Evolutionary conservation across 176 grass and related monocot species (phyloP), one percentile per base, ranked within the genome.

Genomic region (Eremochloa ophiuroides): DNA sequence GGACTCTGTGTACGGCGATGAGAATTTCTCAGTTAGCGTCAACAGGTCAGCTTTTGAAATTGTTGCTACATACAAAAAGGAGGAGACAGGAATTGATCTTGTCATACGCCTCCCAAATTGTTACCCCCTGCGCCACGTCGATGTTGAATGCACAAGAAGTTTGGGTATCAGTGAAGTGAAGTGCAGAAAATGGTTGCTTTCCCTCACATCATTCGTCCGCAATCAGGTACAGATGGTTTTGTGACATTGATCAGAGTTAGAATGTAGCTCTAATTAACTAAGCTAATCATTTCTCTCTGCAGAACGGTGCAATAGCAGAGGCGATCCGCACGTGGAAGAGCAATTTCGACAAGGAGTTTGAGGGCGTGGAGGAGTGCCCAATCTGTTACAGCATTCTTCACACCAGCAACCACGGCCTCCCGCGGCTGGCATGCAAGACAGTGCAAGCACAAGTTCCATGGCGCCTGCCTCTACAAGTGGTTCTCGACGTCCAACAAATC

Each of bases 401-500:
- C 66, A 93, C 95, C 60, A 88, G 90, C 81, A 98, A 98, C 84
- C 95, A 98, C 78, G 83, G 88, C 73, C 86, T 98, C 15, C 95
- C 95, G 4, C 78, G 84, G 69, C 86, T 98, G 55, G 95, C 95
- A 18, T 98, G 95, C 90, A 95, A 95, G 74, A 98, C 92, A n/a
- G 43, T 98, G 95, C 84, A 89, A 79, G 82, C 95, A 98, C 73
- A 98, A 98, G 78, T 98, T 98, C 66, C 95, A 98, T 25, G 90
- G 92, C 15, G 92, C 90, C 50, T 98, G 92, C 84, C 80, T 98
- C 80, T 98, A 93, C 90, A 98, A 98, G 72, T 98, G 95, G 95
- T 98, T 98, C 77, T 95, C 95, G 8, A 98, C 92, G 14, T 98
- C 95, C 78, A 94, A 98, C 84, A 95, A 98, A 70, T 98, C 95